A percentile compares a stretch with the other conserved stretches of the same genome.
These are phyloP conservation scores for Takakia lepidozioides DNA, from an alignment of 225 moss, liverwort and hornwort species.

Conservation along the genomic window DNA sequence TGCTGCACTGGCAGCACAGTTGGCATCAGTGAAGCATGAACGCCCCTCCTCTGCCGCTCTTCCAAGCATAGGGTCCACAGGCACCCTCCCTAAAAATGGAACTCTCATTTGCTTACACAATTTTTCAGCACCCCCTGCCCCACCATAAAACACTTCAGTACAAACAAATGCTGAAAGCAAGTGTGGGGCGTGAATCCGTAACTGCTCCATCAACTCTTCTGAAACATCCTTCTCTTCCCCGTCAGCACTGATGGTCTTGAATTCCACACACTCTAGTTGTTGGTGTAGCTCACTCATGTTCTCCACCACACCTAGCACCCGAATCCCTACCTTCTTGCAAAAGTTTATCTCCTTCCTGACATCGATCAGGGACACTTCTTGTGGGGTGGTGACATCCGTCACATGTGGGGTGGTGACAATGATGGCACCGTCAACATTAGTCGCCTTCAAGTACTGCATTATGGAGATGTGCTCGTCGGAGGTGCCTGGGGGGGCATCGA, in stretches of 20 bases:
- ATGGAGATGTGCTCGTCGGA: slow-evolving; percentile 98
- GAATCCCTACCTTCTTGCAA: slow-evolving; percentile 84
- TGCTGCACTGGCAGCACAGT: slow-evolving; percentile 67
- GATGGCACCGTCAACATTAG: slow-evolving; percentile 81
- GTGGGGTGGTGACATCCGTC: slow-evolving; percentile 92
- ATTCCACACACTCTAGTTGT: slow-evolving; percentile 57
- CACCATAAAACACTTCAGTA: slow-evolving; percentile 68
- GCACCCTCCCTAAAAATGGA: slow-evolving; percentile 81
- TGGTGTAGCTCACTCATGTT: slow-evolving; percentile 95
- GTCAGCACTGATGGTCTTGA: slow-evolving; percentile 36
- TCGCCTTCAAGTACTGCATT: slow-evolving; percentile 82
- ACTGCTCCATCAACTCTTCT: slow-evolving; percentile 45
- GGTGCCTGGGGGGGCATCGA: slow-evolving; percentile 94
- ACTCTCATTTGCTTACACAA: slow-evolving; percentile 94
- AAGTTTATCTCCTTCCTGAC: slow-evolving; percentile 96
- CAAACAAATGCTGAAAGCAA: slow-evolving; percentile 47
- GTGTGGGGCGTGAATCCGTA: slow-evolving; percentile 71
- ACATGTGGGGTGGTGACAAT: no score
- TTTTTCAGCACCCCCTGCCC: slow-evolving; percentile 80
- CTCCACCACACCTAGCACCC: slow-evolving; percentile 92
- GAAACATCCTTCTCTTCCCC: slow-evolving; percentile 87
- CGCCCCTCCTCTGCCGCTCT: slow-evolving; percentile 91
- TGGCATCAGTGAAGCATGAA: slow-evolving; percentile 68
- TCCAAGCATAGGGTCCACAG: slow-evolving; percentile 88
- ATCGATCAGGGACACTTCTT: slow-evolving; percentile 90